phyloP scores from a whole-genome alignment of 495 filamentous ascomycete species.

The Trichoderma erinaceum region DNA sequence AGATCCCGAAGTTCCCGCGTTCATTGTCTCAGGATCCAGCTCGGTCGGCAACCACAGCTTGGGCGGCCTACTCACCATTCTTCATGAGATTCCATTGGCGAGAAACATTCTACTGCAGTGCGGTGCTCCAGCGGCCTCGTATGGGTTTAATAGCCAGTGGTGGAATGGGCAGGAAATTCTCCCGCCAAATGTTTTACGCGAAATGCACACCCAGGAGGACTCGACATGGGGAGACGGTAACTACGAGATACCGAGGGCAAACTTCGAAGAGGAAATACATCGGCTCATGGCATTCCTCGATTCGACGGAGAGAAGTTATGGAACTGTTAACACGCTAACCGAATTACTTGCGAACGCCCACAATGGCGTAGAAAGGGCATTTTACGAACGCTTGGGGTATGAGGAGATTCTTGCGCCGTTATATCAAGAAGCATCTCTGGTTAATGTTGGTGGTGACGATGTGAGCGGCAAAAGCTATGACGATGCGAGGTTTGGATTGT shows the following conservation, averaged over 20 bases:
- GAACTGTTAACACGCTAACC: conserved; percentile 52
- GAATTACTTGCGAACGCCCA: conserved; percentile 17
- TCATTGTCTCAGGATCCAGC: conserved; percentile 58
- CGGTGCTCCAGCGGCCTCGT: conserved; percentile 48
- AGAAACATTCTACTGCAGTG: conserved; percentile 64
- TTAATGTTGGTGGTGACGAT: conserved; percentile 20
- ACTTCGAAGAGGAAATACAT: conserved; percentile 55
- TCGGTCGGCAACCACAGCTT: conserved; percentile 45
- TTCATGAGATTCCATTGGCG: conserved; percentile 77
- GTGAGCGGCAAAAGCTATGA: conserved; percentile 23
- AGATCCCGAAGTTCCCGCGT: conserved; percentile 54
- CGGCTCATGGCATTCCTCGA: conserved; percentile 86
- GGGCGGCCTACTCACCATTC: conserved; percentile 65
- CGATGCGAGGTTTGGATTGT: conserved; percentile 35
- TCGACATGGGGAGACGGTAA: conserved; percentile 42
- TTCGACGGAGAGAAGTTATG: conserved; percentile 71
- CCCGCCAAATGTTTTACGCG: conserved; percentile 50
- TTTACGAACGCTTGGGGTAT: conserved; percentile 6
- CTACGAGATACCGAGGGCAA: conserved; percentile 21
- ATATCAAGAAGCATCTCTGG: not conserved
- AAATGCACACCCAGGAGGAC: conserved; percentile 38
- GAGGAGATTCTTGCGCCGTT: not conserved
- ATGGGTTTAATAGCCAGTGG: conserved; percentile 70
- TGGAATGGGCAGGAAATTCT: conserved; percentile 71
- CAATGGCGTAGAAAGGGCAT: conserved; percentile 20